Evolutionary conservation across 2,329 filamentous ascomycete genomes (phyloP).

Genomic region (Pseudogymnoascus sp.): DNA sequence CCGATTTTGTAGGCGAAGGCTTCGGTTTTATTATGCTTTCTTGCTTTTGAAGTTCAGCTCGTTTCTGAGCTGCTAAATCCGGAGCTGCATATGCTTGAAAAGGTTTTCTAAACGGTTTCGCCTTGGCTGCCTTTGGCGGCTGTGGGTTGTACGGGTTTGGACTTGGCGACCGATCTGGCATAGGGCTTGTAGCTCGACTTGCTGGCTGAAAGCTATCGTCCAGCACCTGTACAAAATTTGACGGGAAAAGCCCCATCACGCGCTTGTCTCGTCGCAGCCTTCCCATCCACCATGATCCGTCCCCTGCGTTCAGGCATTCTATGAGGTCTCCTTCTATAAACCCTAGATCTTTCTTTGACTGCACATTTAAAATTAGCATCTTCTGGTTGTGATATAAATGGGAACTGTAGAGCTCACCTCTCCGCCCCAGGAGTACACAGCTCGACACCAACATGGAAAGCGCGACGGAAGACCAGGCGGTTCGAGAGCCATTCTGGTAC

Average conservation of each 20-base stretch:
- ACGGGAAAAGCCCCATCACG: constrained; percentile 87
- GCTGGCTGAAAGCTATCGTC: constrained; percentile 76
- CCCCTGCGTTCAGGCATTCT: constrained; percentile 94
- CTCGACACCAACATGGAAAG: constrained; percentile 87
- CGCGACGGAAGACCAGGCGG: constrained; percentile 58
- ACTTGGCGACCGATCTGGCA: constrained; percentile 27
- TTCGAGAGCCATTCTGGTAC: constrained; percentile 40
- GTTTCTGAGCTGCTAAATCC: constrained; percentile 54
- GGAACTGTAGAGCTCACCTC: constrained; percentile 41
- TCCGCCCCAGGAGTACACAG: constrained; percentile 88
- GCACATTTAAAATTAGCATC: constrained; percentile 16
- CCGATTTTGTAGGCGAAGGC: constrained; percentile 20
- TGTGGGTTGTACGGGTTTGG: constrained; percentile 27
- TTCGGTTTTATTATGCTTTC: constrained; percentile 22
- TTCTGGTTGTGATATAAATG: constrained; percentile 8
- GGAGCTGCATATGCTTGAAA: constrained; percentile 60
- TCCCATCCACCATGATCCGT: constrained; percentile 98
- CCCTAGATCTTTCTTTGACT: constrained; percentile 86
- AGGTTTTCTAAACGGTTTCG: constrained; percentile 55
- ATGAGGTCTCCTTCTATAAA: constrained; percentile 98
- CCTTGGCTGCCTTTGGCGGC: constrained; percentile 33
- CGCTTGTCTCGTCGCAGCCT: constrained; percentile 80
- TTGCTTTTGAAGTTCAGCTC: constrained; percentile 25
- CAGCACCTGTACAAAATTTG: constrained; percentile 91
- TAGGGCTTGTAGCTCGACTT: constrained; percentile 48